Percentiles rank a stretch among this genome's conserved stretches.
Evolutionary conservation across 2,329 filamentous ascomycete species (phyloP).

Genomic region (Curvularia spicifera): DNA sequence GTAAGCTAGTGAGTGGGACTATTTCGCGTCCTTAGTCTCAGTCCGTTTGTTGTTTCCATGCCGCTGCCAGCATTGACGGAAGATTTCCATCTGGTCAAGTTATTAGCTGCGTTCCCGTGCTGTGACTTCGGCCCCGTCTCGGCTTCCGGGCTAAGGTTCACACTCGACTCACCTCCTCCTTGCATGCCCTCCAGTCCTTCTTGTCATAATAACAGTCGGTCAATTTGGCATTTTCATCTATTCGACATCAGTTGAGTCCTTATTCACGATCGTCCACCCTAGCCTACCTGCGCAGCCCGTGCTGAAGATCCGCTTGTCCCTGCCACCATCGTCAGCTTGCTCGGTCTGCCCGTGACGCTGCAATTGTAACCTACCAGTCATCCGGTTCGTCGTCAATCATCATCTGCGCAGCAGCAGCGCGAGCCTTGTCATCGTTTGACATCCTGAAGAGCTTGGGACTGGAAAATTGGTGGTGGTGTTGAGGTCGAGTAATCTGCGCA

Average conservation of each 20-base stretch:
- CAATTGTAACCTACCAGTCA: slow-evolving; percentile 74
- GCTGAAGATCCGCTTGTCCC: slow-evolving; percentile 98
- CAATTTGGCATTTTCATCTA: slow-evolving; percentile 87
- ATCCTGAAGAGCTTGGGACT: slow-evolving; percentile 47
- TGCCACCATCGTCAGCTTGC: slow-evolving; percentile 51
- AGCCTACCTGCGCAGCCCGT: slow-evolving; percentile 86
- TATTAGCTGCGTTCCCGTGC: neutral
- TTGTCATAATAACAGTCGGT: slow-evolving; percentile 96
- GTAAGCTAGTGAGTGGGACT: neutral
- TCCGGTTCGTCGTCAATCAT: slow-evolving; percentile 86
- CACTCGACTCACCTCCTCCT: slow-evolving; percentile 73
- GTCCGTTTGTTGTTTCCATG: slow-evolving; percentile 88
- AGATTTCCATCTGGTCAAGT: slow-evolving; percentile 78
- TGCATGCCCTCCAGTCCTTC: slow-evolving; percentile 93
- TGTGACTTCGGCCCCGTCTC: slow-evolving; percentile 21
- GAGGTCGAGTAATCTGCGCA: slow-evolving; percentile 12
- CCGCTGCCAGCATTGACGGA: slow-evolving; percentile 88
- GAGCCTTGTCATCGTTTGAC: slow-evolving; percentile 63
- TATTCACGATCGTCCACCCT: neutral
- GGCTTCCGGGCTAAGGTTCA: slow-evolving; percentile 30
- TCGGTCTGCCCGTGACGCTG: slow-evolving; percentile 13
- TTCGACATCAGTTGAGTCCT: slow-evolving; percentile 1
- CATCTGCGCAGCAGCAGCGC: slow-evolving; percentile 42
- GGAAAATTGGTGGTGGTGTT: slow-evolving; percentile 9
- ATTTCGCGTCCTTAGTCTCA: slow-evolving; percentile 70